A percentile compares a stretch with the other conserved stretches of the same genome.
These are phyloP conservation scores for Pichia sp. DNA, from an alignment of 1,139 yeast genomes.

Conservation along the genomic window DNA sequence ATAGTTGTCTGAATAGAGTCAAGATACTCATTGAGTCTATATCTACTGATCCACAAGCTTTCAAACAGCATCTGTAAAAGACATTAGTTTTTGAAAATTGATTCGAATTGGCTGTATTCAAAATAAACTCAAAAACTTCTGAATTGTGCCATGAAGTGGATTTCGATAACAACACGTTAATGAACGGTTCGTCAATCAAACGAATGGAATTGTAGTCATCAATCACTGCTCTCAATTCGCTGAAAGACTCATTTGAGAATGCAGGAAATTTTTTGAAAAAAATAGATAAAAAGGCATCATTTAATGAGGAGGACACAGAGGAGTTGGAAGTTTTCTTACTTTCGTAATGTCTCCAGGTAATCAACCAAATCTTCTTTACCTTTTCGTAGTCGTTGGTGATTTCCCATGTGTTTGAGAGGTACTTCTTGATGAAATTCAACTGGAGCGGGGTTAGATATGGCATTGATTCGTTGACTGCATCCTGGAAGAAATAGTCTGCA, in stretches of 20 bases:
- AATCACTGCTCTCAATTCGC: conserved; percentile 54
- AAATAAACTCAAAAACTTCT: conserved; percentile 58
- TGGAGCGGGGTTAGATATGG: conserved; percentile 72
- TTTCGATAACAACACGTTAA: conserved; percentile 72
- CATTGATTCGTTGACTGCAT: conserved; percentile 61
- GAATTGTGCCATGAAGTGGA: conserved; percentile 67
- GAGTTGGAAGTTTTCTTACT: conserved; percentile 55
- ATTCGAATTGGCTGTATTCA: conserved; percentile 57
- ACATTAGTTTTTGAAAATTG: conserved; percentile 62
- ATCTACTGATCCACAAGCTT: conserved; percentile 65
- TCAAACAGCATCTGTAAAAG: conserved; percentile 70
- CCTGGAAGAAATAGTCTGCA: conserved; percentile 69
- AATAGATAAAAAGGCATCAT: conserved; percentile 62
- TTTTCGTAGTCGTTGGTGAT: conserved; percentile 54
- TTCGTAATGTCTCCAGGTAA: conserved; percentile 56
- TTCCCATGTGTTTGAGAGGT: conserved; percentile 60
- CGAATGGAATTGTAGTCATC: conserved; percentile 53
- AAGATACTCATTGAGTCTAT: conserved; percentile 54
- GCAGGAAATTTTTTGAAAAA: conserved; percentile 60
- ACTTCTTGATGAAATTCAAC: conserved; percentile 68
- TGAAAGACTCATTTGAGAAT: conserved; percentile 53
- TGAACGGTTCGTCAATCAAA: conserved; percentile 67
- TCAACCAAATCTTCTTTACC: conserved; percentile 60
- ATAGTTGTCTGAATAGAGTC: conserved; percentile 56
- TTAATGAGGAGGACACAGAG: conserved; percentile 60